Conservation (phyloP, 345 rosid species). For the Pistacia vera region DNA sequence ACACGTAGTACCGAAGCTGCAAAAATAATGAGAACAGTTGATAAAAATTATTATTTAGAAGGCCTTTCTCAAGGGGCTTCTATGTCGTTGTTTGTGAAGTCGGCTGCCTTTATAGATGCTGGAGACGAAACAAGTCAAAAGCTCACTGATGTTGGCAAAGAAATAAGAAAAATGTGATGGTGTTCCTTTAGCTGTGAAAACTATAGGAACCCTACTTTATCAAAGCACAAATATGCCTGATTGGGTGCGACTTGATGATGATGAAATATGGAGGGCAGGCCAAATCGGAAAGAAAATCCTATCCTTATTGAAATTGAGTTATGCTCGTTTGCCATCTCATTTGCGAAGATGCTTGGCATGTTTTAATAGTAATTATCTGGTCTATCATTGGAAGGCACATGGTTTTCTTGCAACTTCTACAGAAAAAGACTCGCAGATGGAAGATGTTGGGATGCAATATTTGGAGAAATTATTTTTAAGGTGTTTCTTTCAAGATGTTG, state of each 20-base stretch:
- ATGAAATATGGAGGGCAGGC: neutral
- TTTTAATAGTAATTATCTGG: too few relatives aligned
- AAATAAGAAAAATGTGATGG: neutral
- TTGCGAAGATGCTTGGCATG: too few relatives aligned
- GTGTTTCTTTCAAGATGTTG: neutral
- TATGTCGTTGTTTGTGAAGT: too few relatives aligned
- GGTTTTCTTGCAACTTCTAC: neutral
- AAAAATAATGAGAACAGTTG: neutral
- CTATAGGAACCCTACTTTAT: constrained; percentile 11
- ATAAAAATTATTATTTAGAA: too few relatives aligned
- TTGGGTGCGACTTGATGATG: too few relatives aligned
- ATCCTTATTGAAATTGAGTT: neutral
- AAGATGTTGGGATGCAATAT: neutral
- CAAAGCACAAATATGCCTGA: neutral
- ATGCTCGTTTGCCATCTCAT: neutral
- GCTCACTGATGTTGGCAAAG: neutral
- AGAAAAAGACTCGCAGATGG: neutral
- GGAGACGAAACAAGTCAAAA: neutral
- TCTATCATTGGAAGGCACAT: neutral
- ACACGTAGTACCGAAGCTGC: neutral
- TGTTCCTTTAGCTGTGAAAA: neutral
- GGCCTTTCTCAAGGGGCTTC: neutral
- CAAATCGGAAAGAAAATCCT: neutral
- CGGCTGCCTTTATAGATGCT: neutral
- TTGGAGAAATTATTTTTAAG: neutral